These are phyloP conservation scores for Comarum palustre DNA, from an alignment of 306 rosid genomes.

Conservation along the genomic window DNA sequence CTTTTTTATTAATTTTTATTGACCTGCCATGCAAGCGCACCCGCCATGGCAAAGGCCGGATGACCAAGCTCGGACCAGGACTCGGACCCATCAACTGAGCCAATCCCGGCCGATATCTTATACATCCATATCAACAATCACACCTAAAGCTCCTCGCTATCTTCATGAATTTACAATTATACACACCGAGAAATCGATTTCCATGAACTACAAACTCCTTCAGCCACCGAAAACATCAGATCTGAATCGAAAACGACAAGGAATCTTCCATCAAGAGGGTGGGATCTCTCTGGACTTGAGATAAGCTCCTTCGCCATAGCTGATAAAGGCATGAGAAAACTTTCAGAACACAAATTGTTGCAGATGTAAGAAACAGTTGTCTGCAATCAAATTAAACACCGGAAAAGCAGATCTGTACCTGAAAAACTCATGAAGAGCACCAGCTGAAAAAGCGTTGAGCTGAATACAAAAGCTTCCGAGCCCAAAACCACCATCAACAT, in stretches of 20 bases:
- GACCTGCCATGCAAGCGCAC: constrained; percentile 99
- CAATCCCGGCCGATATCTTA: constrained; percentile 4
- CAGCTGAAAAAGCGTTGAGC: not conserved
- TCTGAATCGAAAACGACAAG: not conserved
- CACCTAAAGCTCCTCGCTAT: not conserved
- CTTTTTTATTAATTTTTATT: constrained; percentile 46
- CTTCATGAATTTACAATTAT: not conserved
- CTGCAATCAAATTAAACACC: not conserved
- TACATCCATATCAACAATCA: constrained; percentile 20
- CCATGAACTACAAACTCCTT: not conserved
- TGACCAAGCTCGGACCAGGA: constrained; percentile 42
- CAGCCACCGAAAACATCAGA: not conserved
- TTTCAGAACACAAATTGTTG: not conserved
- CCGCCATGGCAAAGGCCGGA: constrained; percentile 95
- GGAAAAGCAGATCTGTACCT: not conserved
- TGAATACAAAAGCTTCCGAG: not conserved
- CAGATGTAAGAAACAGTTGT: not conserved
- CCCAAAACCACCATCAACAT: not conserved
- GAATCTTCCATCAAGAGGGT: not conserved
- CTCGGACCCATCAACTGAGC: constrained; percentile 4
- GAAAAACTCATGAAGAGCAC: not conserved
- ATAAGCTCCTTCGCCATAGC: not conserved
- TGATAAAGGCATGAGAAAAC: not conserved
- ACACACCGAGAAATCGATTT: no score
- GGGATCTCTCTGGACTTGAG: not conserved